A percentile compares a stretch with the other conserved stretches of the same genome.
These are phyloP conservation scores for Eucalyptus victrix DNA, from an alignment of 345 rosid species.

Conservation along the genomic window DNA sequence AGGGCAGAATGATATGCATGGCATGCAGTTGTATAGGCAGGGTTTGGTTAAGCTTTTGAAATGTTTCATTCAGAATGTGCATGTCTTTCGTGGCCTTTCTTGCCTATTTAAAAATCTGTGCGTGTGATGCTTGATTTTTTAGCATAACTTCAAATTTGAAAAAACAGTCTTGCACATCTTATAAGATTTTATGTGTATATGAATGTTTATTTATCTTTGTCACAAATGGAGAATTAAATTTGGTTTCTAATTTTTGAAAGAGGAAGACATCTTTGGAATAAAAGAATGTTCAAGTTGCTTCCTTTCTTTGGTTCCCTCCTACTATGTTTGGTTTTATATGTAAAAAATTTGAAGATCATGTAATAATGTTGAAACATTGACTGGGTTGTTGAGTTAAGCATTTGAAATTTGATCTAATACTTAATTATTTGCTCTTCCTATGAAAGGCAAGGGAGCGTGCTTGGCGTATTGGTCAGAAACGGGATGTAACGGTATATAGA, in stretches of 20 bases:
- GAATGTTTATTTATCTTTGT: background rate
- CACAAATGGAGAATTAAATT: background rate
- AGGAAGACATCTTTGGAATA: background rate
- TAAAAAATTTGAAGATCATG: background rate
- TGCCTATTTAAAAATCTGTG: background rate
- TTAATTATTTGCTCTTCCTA: background rate
- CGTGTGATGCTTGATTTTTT: background rate
- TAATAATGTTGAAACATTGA: background rate
- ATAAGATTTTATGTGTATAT: background rate
- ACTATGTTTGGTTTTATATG: background rate
- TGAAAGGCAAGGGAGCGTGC: slow-evolving; percentile 98
- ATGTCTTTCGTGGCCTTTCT: background rate
- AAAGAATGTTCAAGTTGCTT: background rate
- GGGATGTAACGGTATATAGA: slow-evolving; percentile 89
- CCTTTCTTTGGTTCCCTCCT: background rate
- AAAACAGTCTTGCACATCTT: background rate
- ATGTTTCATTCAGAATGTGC: background rate
- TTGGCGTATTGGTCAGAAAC: slow-evolving; percentile 96
- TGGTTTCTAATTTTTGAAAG: background rate
- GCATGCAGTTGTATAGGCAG: background rate
- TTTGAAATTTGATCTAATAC: background rate
- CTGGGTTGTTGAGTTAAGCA: background rate
- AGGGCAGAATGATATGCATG: background rate
- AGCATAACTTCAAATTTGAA: background rate
- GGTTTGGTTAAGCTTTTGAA: background rate